Evolutionary conservation across 352 stramenopile genomes (phyloP), one percentile per base, ranked within the genome.

Genomic region (Lagenidium giganteum): DNA sequence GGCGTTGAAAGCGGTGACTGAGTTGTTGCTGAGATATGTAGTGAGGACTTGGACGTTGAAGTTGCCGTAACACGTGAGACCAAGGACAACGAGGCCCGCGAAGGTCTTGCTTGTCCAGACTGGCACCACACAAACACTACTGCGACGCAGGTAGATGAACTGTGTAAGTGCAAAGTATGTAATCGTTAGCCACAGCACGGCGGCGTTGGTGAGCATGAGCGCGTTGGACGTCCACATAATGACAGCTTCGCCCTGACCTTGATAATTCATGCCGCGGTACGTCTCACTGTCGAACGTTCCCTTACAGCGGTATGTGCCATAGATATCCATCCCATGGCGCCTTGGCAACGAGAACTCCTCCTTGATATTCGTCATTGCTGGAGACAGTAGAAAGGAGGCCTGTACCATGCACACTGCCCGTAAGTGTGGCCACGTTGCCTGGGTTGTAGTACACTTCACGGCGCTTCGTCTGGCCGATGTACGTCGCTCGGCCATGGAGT

Each of bases 151-250:
- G 28, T 44, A 61, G 17, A 56, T 28, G 23, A 55, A 35, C 24
- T 61, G 52, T 3, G 56, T 37, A 18, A 39, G 21, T 1, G 42
- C 33, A n/a, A 61, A 31, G 21, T 39, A 51, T 18, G 47, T 51
- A 22, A 34, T 47, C n/a, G 51, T 26, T 1, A 18, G 27, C 52
- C 52, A 61, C 7, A 61, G 34, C 35, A 61, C 45, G 24, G 56
- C 34, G 28, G 45, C 46, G 46, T 61, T 61, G 52, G 52, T 61
- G 13, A 61, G 21, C 45, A 61, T 55, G 35, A 61, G 48, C 33
- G 48, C 42, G 16, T 42, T 24, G 25, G 35, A 33, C 20, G 3
- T 56, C 52, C 52, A 61, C 17, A 30, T 56, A 45, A 61, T 56
- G 20, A 25, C 51, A 16, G 48, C 52, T 3, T 52, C 20, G 29